These are phyloP conservation scores for Trichophyton simii DNA, from an alignment of 2,329 filamentous ascomycete genomes.

Conservation along the genomic window DNA sequence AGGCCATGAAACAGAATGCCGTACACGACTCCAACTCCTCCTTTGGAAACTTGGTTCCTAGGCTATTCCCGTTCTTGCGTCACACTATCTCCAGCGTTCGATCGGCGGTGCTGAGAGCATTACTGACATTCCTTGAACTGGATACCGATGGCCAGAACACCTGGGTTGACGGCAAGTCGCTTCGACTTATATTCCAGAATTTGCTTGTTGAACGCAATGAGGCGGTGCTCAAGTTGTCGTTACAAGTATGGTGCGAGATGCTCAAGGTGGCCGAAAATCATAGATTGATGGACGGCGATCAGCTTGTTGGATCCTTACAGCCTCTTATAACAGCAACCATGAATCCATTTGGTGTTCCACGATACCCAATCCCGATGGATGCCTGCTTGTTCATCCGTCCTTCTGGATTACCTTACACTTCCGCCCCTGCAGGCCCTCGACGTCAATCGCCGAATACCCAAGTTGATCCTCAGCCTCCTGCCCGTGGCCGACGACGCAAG, in stretches of 20 bases:
- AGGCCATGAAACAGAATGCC: conserved; percentile 87
- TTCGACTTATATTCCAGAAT: conserved; percentile 89
- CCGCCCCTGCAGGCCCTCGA: conserved; percentile 24
- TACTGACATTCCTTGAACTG: conserved; percentile 84
- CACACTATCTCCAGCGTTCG: conserved; percentile 96
- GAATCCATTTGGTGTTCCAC: conserved; percentile 82
- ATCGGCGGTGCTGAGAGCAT: conserved; percentile 78
- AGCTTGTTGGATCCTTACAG: conserved; percentile 63
- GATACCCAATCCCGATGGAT: conserved; percentile 88
- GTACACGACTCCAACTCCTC: conserved; percentile 72
- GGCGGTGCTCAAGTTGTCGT: conserved; percentile 65
- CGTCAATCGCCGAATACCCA: conserved; percentile 31
- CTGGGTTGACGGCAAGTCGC: conserved; percentile 82
- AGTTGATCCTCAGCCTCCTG: conserved; percentile 37
- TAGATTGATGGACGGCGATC: conserved; percentile 49
- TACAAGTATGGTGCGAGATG: conserved; percentile 76
- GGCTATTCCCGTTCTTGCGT: conserved; percentile 87
- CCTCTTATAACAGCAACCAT: conserved; percentile 74
- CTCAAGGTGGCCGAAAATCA: conserved; percentile 53
- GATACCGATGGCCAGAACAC: conserved; percentile 66
- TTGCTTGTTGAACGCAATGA: conserved; percentile 84
- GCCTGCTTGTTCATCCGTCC: conserved; percentile 79
- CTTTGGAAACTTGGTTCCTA: conserved; percentile 81
- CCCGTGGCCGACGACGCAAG: conserved; percentile 66
- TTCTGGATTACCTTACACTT: conserved; percentile 70